Evolutionary conservation across 345 rosid species (phyloP), one percentile per base, ranked within the genome.

Genomic region (Eutrema heterophyllum): DNA sequence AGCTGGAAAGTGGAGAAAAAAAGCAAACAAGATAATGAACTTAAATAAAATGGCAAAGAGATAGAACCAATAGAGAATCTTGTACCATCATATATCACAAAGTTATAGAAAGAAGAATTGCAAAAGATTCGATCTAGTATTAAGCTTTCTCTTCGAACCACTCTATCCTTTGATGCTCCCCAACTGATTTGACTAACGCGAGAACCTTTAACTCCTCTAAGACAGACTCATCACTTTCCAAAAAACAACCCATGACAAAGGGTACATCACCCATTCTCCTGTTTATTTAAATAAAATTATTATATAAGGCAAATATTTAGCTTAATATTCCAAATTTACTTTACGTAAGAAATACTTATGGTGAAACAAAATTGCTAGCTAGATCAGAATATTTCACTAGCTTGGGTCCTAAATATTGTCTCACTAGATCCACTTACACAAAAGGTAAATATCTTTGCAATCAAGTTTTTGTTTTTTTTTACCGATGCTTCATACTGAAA

Each of bases 231-330:
- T 68, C 73, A 68, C 39, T 33, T 39, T 51, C 79, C 79, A 68
- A 61, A 41, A 1, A 9, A 75, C 46, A 33, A 60, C 16, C 63
- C 64, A 75, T 59, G 79, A 14, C 63, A 75, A 14, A 67, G 63
- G 48, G 30, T 59, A 68, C 40, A 59, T 33, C 40, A 60, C 10
- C 79, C 56, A 51, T 7, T 12, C 74, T 68, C 74, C 79, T 75
- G 74, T 16, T 56, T 12, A 7, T 66, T 14, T n/a, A 13, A 9
- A 14, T 0, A 27, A 26, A 46, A 21, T 21, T 21, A 44, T 24
- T 26, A 24, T 40, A 12, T 12, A 6, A 41, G 16, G 13, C 9
- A 6, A 26, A 24, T 7, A 14, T 27, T 27, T 41, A 8, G 24
- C 14, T n/a, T 27, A 41, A 14, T 24, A 41, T 13, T 36, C 48